Percentiles rank a stretch among this genome's conserved stretches.
phyloP scores from a whole-genome alignment of 371 early-diverging fungal species.

The Syncephalis plumigaleata region DNA sequence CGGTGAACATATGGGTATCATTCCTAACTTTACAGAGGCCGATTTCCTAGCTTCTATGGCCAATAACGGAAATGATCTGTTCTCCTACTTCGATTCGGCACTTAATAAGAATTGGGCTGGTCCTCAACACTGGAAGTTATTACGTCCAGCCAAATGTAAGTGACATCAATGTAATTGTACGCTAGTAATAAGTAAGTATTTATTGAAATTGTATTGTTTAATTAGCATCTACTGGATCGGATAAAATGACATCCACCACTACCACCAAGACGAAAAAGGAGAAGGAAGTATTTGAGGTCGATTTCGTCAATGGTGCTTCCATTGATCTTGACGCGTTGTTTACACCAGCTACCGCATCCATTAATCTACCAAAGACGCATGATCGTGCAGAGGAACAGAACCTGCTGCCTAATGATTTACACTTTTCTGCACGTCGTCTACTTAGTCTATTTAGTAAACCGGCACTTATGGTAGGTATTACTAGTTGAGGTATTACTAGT shows the following conservation, averaged over 20 bases:
- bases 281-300: conserved; percentile 22
- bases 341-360: conserved; percentile 34
- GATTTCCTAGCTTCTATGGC: conserved; percentile 16
- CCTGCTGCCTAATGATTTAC: conserved; percentile 71
- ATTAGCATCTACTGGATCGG: too few relatives aligned
- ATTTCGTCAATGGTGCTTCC: conserved; percentile 34
- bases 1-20: conserved; percentile 7
- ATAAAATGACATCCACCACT: conserved; percentile 10
- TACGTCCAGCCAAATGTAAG: conserved; percentile 24
- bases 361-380: conserved; percentile 24
- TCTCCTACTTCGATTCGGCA: conserved; percentile 78
- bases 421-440: conserved; percentile 68
- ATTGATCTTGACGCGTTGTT: conserved; percentile 43
- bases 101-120: conserved; percentile 84
- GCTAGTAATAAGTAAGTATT: too few relatives aligned
- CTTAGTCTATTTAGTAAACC: conserved; percentile 70
- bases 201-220: too few relatives aligned
- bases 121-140: conserved; percentile 82
- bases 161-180: too few relatives aligned
- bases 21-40: background rate
- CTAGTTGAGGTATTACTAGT: background rate
- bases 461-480: conserved; percentile 27
- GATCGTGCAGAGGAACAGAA: conserved; percentile 21
- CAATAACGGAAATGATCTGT: conserved; percentile 39
- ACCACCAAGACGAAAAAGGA: conserved; percentile 13